Evolutionary conservation across 495 filamentous ascomycete species (phyloP), one percentile per base, ranked within the genome.

Genomic region (Trichocladium antarcticum): DNA sequence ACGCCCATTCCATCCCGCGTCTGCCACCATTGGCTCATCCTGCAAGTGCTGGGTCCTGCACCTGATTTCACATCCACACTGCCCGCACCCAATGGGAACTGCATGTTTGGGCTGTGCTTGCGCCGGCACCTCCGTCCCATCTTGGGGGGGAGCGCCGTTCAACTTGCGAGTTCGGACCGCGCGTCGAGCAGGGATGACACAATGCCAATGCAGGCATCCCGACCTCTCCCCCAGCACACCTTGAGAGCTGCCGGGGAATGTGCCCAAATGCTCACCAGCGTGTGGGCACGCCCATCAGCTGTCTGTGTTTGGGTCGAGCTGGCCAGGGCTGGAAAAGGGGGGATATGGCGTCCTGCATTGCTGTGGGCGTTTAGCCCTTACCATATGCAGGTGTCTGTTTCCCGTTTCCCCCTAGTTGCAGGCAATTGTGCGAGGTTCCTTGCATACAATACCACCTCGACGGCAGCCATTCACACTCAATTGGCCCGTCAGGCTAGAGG

Each of bases 1-100:
- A 34, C 34, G 12, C 22, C 40, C 28, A 11, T 14, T 27, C 38
- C 38, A 19, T 14, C 31, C 41, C n/a, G n/a, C n/a, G n/a, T n/a
- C n/a, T n/a, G n/a, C n/a, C 47, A 37, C 54, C 36, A 60, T 62
- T 62, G 57, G 59, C 47, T 54, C 22, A 15, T 24, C 42, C 51
- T 38, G 40, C 55, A 47, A 57, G 56, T 53, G 50, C 49, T 35
- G 28, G 57, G 41, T 49, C 50, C 50, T 56, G 59, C 59, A 60
- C 42, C 51, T 48, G 42, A 53, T 43, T 55, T 55, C 45, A 45
- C 49, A 50, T 37, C 47, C 53, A 61, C 54, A 57, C 51, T 50
- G 20, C 43, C 40, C 34, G 42, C 44, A 21, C 28, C 59, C 59
- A 62, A 62, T 62, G 39, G 50, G 40, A 55, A 9, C 7, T 15